Evolutionary conservation across 2,329 filamentous ascomycete genomes (phyloP).

Genomic region (Arthrobotrys pseudoclavata): DNA sequence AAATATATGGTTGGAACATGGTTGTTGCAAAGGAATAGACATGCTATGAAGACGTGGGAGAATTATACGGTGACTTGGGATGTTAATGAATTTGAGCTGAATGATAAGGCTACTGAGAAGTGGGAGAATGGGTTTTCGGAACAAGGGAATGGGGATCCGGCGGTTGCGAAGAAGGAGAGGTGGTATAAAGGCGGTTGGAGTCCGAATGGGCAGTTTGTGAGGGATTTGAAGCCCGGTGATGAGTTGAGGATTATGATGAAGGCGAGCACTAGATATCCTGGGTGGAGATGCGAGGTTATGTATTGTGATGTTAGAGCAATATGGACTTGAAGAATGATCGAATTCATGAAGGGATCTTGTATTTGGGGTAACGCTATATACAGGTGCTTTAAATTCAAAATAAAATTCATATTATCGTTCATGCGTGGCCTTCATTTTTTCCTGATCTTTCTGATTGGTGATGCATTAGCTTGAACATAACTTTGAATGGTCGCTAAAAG

Average conservation of each 20-base stretch:
- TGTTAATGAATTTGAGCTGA: slow-evolving; percentile 25
- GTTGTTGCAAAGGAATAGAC: slow-evolving; percentile 43
- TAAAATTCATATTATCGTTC: not conserved
- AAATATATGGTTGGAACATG: slow-evolving; percentile 33
- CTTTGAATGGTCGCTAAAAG: slow-evolving; percentile 6
- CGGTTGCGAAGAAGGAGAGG: slow-evolving; percentile 18
- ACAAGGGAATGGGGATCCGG: not conserved
- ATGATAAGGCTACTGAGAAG: slow-evolving; percentile 32
- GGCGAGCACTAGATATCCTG: slow-evolving; percentile 44
- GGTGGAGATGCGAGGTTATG: slow-evolving; percentile 23
- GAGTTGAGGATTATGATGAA: slow-evolving; percentile 60
- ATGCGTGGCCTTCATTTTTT: not conserved
- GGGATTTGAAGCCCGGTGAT: slow-evolving; percentile 43
- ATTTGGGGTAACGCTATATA: not conserved
- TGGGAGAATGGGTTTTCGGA: slow-evolving; percentile 35
- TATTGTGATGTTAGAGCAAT: slow-evolving; percentile 52
- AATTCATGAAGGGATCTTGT: not conserved
- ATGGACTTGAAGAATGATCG: not conserved
- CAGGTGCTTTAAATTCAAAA: not conserved
- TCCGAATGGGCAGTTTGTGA: slow-evolving; percentile 43
- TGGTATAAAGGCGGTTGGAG: slow-evolving; percentile 50
- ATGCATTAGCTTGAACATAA: not conserved
- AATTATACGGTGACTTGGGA: slow-evolving; percentile 47
- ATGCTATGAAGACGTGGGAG: not conserved
- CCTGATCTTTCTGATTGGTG: not conserved